Conservation (phyloP, 2,329 filamentous ascomycete genomes). For the Fusarium sp. region DNA sequence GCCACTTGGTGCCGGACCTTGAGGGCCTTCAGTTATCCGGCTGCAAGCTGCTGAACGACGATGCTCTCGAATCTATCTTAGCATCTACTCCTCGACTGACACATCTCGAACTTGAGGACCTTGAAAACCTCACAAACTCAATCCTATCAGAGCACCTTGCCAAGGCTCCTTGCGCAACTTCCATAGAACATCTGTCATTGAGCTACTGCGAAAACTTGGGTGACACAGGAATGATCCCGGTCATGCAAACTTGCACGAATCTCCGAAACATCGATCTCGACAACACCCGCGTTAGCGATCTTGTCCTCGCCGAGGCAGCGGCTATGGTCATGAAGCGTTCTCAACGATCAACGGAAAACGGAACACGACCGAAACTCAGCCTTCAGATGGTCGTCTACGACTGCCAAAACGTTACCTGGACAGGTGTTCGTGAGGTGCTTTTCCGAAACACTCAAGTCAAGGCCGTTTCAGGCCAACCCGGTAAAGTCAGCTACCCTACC, state of each 20-base stretch:
- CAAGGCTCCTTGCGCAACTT: conserved; percentile 76
- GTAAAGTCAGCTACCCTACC: conserved; percentile 69
- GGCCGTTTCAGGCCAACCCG: conserved; percentile 56
- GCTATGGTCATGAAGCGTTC: conserved; percentile 78
- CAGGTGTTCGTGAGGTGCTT: conserved; percentile 86
- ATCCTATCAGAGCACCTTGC: conserved; percentile 78
- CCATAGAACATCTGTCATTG: conserved; percentile 83
- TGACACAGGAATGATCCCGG: conserved; percentile 83
- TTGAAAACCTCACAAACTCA: conserved; percentile 79
- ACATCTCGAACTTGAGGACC: conserved; percentile 89
- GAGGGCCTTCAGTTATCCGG: conserved; percentile 87
- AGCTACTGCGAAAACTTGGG: conserved; percentile 90
- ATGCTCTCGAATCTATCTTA: conserved; percentile 76
- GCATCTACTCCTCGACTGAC: conserved; percentile 81
- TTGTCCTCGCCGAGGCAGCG: conserved; percentile 86
- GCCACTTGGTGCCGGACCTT: conserved; percentile 79
- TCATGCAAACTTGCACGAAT: conserved; percentile 78
- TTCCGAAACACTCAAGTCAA: conserved; percentile 83
- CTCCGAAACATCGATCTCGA: conserved; percentile 85
- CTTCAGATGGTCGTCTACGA: conserved; percentile 88
- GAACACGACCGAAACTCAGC: conserved; percentile 65
- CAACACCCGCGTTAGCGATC: conserved; percentile 90
- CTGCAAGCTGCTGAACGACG: conserved; percentile 79
- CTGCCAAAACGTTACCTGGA: conserved; percentile 92
- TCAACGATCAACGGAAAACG: conserved; percentile 53